Evolutionary conservation across 768 basidiomycete genomes (phyloP), one percentile per base, ranked within the genome.

Genomic region (Boletus edulis): DNA sequence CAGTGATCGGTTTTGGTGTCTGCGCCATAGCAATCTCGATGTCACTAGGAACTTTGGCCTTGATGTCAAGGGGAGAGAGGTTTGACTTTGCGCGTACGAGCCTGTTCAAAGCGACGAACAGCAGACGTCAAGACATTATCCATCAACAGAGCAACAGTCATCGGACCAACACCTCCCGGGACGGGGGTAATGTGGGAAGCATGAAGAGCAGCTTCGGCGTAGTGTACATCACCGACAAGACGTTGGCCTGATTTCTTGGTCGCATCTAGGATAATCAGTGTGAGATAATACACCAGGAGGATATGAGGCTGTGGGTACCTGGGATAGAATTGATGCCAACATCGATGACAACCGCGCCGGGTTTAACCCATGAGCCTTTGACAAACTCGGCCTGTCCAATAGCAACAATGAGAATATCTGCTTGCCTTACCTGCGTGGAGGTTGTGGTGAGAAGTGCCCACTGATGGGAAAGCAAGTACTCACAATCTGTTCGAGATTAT

Each of bases 111-210:
- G 48, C 85, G 79, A 49, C 91, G 85, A 70, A 90, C 81, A 22
- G 95, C 94, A 46, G 93, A 88, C 59, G 80, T 76, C 61, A 93
- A 75, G 2, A 95, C 96, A 74, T 98, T 99, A 66, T 86, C 82
- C 95, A 99, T 98, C 59, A 99, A 85, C 77, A 98, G 81, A 20
- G 97, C 97, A 54, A 99, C 97, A 14, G 97, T 99, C 95, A 98
- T 97, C n/a, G 97, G 97, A 13, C 97, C 97, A 49, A 99, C 97
- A 54, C 97, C 97, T 71, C 97, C 97, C 0, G 97, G 97, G 24
- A 99, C 97, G 20, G 97, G 97, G 0, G 97, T 99, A 64, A 99
- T 97, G 73, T 88, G 76, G 2, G 91, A 90, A 2, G 97, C 96
- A 55, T 88, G 83, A 43, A 76, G 66, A 24, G 81, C 74, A n/a